A percentile compares a stretch with the other conserved stretches of the same genome.
phyloP scores from a whole-genome alignment of 805 yeast species.

The Diddensiella santjacobensis region DNA sequence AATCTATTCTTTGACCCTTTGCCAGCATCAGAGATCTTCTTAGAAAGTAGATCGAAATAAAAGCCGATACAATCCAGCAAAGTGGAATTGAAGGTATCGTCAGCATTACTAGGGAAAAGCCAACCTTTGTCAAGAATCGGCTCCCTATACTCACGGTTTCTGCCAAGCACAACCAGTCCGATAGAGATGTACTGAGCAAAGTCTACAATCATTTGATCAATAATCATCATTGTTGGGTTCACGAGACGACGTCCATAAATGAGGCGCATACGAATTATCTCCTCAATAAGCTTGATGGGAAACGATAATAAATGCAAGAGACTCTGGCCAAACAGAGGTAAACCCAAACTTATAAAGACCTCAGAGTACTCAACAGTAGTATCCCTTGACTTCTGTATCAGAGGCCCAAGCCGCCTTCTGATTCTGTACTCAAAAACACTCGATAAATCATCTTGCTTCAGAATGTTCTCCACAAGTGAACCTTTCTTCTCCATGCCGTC shows the following conservation, averaged over 20 bases:
- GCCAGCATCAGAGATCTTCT: slow-evolving; percentile 75
- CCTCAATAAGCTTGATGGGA: slow-evolving; percentile 77
- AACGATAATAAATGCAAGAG: slow-evolving; percentile 53
- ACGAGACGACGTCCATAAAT: slow-evolving; percentile 71
- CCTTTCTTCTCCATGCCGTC: slow-evolving; percentile 52
- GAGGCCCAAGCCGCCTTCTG: slow-evolving; percentile 66
- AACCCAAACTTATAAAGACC: slow-evolving; percentile 59
- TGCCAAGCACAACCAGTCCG: slow-evolving; percentile 69
- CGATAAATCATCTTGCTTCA: slow-evolving; percentile 54
- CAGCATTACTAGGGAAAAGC: slow-evolving; percentile 64
- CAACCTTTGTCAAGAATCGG: slow-evolving; percentile 60
- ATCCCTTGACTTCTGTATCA: slow-evolving; percentile 77
- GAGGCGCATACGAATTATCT: slow-evolving; percentile 68
- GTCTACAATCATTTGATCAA: slow-evolving; percentile 89
- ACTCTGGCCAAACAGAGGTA: slow-evolving; percentile 68
- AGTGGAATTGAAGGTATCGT: slow-evolving; percentile 59
- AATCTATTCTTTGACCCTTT: slow-evolving; percentile 45
- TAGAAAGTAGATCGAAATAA: slow-evolving; percentile 64
- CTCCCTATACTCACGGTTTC: slow-evolving; percentile 51
- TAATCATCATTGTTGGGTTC: slow-evolving; percentile 91
- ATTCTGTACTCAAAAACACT: slow-evolving; percentile 65
- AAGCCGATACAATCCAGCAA: slow-evolving; percentile 71
- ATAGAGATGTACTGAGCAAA: slow-evolving; percentile 71
- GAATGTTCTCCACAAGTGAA: slow-evolving; percentile 75
- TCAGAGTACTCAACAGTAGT: slow-evolving; percentile 61